phyloP scores from a whole-genome alignment of 2,329 filamentous ascomycete genomes.

The Xylariales sp. region DNA sequence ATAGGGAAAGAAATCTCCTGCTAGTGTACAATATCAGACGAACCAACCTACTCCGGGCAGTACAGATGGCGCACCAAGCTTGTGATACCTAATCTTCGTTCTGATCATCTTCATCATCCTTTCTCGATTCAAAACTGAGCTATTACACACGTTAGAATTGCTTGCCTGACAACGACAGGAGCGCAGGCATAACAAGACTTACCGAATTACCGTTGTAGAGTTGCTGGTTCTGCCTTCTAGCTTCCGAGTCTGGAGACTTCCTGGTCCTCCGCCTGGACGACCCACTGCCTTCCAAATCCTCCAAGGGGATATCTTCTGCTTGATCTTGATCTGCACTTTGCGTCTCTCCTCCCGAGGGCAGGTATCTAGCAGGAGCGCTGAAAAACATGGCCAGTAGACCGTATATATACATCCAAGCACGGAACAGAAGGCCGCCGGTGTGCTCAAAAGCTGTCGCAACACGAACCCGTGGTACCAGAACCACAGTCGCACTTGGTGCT shows the following conservation, averaged over 20 bases:
- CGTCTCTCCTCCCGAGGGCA: too few relatives aligned
- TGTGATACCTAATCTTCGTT: too few relatives aligned
- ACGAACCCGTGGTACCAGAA: slow-evolving; percentile 67
- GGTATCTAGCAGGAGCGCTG: too few relatives aligned
- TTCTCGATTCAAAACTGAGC: slow-evolving; percentile 66
- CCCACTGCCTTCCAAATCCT: slow-evolving; percentile 22
- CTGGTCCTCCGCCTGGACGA: slow-evolving; percentile 25
- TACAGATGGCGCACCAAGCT: too few relatives aligned
- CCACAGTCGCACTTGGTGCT: slow-evolving; percentile 74
- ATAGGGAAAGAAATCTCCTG: too few relatives aligned
- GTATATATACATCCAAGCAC: slow-evolving; percentile 9
- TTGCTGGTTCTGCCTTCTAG: slow-evolving; percentile 57
- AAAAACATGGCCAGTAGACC: slow-evolving; percentile 4
- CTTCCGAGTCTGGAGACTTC: slow-evolving; percentile 50
- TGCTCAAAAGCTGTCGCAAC: slow-evolving; percentile 36
- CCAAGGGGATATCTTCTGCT: slow-evolving; percentile 19
- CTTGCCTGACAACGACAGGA: too few relatives aligned
- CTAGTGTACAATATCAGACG: too few relatives aligned
- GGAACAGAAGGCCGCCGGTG: slow-evolving; percentile 23
- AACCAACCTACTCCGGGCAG: too few relatives aligned
- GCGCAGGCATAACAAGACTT: slow-evolving; percentile 25
- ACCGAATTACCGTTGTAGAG: slow-evolving; percentile 92
- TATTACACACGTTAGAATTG: too few relatives aligned
- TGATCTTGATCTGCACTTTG: too few relatives aligned
- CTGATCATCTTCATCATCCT: slow-evolving; percentile 47